phyloP scores from a whole-genome alignment of 192 early-diverging fungal genomes.

The Phlyctochytrium arcticum region DNA sequence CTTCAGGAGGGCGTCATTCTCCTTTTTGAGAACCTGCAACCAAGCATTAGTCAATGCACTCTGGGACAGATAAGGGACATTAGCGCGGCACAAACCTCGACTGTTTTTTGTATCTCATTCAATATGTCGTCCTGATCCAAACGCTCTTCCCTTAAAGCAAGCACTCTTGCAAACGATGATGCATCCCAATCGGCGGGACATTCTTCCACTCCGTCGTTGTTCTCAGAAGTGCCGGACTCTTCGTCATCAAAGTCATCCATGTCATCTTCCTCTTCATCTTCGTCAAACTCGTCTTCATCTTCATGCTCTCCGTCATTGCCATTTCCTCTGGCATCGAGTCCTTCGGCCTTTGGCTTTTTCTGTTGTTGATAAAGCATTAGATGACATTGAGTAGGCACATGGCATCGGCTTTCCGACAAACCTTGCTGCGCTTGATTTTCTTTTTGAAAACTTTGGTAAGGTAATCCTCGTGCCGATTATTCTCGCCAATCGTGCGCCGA shows the following conservation, averaged over 20 bases:
- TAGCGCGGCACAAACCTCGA: constrained; percentile 38
- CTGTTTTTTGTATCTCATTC: constrained; percentile 57
- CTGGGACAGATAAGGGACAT: neutral
- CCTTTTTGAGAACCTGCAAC: constrained; percentile 51
- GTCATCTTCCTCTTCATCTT: constrained; percentile 49
- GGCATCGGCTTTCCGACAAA: constrained; percentile 1
- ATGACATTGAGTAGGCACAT: neutral
- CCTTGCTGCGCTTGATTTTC: constrained; percentile 58
- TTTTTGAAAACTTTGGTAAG: constrained; percentile 56
- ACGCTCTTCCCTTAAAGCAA: constrained; percentile 44
- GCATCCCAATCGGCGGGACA: constrained; percentile 55
- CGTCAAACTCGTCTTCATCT: constrained; percentile 37
- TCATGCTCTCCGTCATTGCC: constrained; percentile 35
- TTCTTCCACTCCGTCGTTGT: constrained; percentile 38
- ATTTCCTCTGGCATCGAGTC: constrained; percentile 13
- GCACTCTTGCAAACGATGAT: constrained; percentile 28
- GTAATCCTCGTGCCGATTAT: constrained; percentile 60
- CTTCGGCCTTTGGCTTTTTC: constrained; percentile 44
- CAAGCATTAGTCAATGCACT: too few species aligned
- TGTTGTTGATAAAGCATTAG: constrained; percentile 3
- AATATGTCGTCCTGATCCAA: constrained; percentile 57
- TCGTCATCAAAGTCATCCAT: constrained; percentile 33
- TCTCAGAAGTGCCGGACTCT: constrained; percentile 27
- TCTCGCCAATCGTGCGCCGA: constrained; percentile 41
- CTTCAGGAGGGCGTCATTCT: constrained; percentile 57